Percentiles rank a stretch among this genome's conserved stretches.
phyloP scores from a whole-genome alignment of 2,329 filamentous ascomycete genomes.

The Raffaelea deltoideospora region DNA sequence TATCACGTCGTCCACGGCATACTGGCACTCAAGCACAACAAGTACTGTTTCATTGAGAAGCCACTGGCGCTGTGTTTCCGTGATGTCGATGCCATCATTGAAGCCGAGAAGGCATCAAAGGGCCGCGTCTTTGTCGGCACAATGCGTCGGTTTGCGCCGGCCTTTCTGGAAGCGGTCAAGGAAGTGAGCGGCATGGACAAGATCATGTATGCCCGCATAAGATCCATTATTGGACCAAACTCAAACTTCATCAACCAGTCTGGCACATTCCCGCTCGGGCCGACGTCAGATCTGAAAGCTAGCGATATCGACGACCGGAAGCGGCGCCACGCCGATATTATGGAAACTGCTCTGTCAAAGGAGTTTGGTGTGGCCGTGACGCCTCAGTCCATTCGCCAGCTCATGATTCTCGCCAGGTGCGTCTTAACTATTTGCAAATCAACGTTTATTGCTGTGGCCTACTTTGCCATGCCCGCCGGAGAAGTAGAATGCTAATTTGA shows the following conservation, averaged over 20 bases:
- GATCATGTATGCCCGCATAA: constrained; percentile 38
- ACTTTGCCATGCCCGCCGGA: too few species aligned
- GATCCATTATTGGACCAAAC: constrained; percentile 35
- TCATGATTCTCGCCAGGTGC: constrained; percentile 12
- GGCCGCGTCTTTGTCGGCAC: constrained; percentile 42
- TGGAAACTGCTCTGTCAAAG: constrained; percentile 14
- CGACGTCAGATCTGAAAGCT: constrained; percentile 21
- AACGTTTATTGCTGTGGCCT: too few species aligned
- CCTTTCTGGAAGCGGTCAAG: constrained; percentile 35
- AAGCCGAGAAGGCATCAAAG: constrained; percentile 26
- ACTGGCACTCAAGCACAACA: constrained; percentile 34
- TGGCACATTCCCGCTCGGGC: constrained; percentile 29
- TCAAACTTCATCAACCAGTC: constrained; percentile 29
- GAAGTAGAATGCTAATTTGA: too few species aligned
- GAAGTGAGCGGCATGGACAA: constrained; percentile 35
- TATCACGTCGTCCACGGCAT: constrained; percentile 38
- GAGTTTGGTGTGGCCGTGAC: constrained; percentile 18
- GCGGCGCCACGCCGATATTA: constrained; percentile 12
- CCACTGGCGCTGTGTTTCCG: constrained; percentile 34
- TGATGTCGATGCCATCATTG: constrained; percentile 29
- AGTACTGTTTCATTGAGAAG: constrained; percentile 45
- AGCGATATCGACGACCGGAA: constrained; percentile 12
- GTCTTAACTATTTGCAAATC: too few species aligned
- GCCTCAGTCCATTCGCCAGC: constrained; percentile 13
- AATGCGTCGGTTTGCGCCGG: constrained; percentile 43